Conservation (phyloP, 768 basidiomycete species). For the Chalciporus pseudorubinellus region DNA sequence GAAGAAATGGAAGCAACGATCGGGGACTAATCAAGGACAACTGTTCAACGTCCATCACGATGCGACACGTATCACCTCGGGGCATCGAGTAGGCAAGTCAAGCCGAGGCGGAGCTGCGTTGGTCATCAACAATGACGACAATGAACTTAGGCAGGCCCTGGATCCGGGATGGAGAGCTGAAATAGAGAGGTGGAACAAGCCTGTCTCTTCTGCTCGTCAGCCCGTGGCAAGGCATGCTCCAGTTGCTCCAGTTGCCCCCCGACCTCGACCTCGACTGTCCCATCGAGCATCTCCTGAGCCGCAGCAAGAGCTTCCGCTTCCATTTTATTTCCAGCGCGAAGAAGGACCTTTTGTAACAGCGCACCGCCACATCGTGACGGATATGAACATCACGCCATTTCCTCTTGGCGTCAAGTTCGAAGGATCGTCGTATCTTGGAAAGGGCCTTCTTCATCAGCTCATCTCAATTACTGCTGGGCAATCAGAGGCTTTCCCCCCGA, state of each 20-base stretch:
- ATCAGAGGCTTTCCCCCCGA: slow-evolving; percentile 29
- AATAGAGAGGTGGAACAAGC: slow-evolving; percentile 32
- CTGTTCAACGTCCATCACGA: slow-evolving; percentile 40
- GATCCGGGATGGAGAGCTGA: slow-evolving; percentile 38
- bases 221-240: slow-evolving; percentile 4
- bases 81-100: slow-evolving; percentile 12
- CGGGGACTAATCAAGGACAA: slow-evolving; percentile 27
- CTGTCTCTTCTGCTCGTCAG: slow-evolving; percentile 14
- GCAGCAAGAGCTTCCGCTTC: slow-evolving; percentile 13
- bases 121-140: slow-evolving; percentile 45
- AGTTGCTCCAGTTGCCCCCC: slow-evolving; percentile 5
- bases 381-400: slow-evolving; percentile 53
- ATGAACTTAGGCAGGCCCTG: slow-evolving; percentile 40
- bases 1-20: slow-evolving; percentile 27
- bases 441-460: slow-evolving; percentile 60
- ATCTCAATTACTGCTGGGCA: slow-evolving; percentile 36
- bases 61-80: slow-evolving; percentile 37
- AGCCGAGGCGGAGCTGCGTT: slow-evolving; percentile 25
- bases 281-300: slow-evolving; percentile 13
- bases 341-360: slow-evolving; percentile 1
- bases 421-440: slow-evolving; percentile 52
- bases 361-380: slow-evolving; percentile 34
- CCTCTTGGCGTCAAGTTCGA: slow-evolving; percentile 53
- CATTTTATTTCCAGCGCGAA: slow-evolving; percentile 14
- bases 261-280: slow-evolving; percentile 6